These are phyloP conservation scores for Akanthomyces uredinophilus DNA, from an alignment of 2,329 filamentous ascomycete genomes.

Conservation along the genomic window DNA sequence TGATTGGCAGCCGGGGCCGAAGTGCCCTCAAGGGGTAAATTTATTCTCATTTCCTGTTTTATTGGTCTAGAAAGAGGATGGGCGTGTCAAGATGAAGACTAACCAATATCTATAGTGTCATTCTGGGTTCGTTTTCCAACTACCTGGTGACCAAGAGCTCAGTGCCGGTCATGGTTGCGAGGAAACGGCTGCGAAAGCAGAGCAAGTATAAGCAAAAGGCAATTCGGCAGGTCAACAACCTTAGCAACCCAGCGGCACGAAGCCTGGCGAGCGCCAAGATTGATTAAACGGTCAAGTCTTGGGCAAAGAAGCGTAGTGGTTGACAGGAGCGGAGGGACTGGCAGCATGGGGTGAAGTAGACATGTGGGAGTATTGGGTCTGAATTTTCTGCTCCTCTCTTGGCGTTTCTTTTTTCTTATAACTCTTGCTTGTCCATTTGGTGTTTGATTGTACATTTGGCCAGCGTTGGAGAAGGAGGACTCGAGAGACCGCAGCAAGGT, in stretches of 20 bases:
- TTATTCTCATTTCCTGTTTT: background rate
- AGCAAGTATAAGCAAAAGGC: slow-evolving; percentile 67
- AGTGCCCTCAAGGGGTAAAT: slow-evolving; percentile 89
- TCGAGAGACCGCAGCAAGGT: background rate
- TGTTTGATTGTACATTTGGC: background rate
- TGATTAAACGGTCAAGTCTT: slow-evolving; percentile 45
- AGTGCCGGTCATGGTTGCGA: slow-evolving; percentile 94
- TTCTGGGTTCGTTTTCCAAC: slow-evolving; percentile 94
- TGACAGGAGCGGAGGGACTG: background rate
- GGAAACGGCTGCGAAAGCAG: slow-evolving; percentile 84
- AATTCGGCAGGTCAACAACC: slow-evolving; percentile 74
- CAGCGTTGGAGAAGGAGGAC: background rate
- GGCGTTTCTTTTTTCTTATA: background rate
- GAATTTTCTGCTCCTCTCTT: background rate
- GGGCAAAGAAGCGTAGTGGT: background rate
- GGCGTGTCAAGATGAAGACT: background rate
- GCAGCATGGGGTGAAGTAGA: background rate
- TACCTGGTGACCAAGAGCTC: slow-evolving; percentile 96
- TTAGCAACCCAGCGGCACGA: slow-evolving; percentile 62
- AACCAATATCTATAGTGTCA: slow-evolving; percentile 58
- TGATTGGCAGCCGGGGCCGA: slow-evolving; percentile 84
- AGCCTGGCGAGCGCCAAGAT: slow-evolving; percentile 69
- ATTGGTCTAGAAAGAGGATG: background rate
- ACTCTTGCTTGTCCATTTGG: background rate
- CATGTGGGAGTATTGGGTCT: background rate